These are phyloP conservation scores for Trametes pubescens DNA, from an alignment of 1,284 basidiomycete genomes.

Conservation along the genomic window DNA sequence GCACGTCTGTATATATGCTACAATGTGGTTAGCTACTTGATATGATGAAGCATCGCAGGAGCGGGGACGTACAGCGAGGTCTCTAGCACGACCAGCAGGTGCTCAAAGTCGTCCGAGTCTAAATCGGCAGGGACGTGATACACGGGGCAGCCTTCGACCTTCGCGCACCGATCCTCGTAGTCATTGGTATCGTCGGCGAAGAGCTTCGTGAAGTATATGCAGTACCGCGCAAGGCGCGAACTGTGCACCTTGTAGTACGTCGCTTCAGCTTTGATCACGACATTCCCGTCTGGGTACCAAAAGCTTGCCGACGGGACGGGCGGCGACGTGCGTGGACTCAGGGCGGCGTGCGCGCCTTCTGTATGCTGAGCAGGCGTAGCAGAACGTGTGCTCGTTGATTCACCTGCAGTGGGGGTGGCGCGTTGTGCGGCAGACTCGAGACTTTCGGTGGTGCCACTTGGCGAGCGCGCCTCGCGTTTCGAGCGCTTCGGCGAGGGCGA, in stretches of 20 bases:
- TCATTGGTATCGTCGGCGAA: not conserved
- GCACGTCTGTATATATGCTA: not conserved
- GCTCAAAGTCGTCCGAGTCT: not conserved
- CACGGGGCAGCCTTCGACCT: constrained; percentile 6
- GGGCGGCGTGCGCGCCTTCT: too few relatives aligned
- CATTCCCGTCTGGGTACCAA: constrained; percentile 14
- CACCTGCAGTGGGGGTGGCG: not conserved
- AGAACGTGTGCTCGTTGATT: too few relatives aligned
- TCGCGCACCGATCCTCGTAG: not conserved
- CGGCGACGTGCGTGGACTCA: not conserved
- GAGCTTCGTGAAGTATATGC: constrained; percentile 1
- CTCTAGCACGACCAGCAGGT: constrained; percentile 1
- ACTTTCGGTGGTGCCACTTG: not conserved
- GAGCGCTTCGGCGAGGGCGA: not conserved
- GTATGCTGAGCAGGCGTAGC: too few relatives aligned
- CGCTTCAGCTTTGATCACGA: constrained; percentile 4
- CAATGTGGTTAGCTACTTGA: not conserved
- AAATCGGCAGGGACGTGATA: constrained; percentile 7
- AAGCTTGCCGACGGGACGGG: not conserved
- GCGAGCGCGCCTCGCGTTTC: not conserved
- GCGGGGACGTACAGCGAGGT: constrained; percentile 1
- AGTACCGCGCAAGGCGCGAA: constrained; percentile 4
- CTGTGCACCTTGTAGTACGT: constrained; percentile 12
- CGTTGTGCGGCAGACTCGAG: not conserved
- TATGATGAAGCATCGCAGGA: not conserved